These are phyloP conservation scores for Zygosaccharomyces sapae DNA, from an alignment of 1,139 yeast species.

Conservation along the genomic window DNA sequence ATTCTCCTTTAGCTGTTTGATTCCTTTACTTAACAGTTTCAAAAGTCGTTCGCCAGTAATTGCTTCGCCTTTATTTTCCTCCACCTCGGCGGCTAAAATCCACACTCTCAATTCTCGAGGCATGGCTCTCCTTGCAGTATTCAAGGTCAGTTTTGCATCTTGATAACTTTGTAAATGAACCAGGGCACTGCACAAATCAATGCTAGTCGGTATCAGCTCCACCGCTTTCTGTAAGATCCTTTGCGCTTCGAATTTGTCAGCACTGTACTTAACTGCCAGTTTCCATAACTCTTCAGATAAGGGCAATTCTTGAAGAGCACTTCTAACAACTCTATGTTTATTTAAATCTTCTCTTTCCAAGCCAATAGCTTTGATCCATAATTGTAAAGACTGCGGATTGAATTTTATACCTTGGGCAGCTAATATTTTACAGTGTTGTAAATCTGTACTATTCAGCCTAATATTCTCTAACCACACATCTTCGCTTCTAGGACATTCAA, in stretches of 20 bases:
- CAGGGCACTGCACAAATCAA: slow-evolving; percentile 61
- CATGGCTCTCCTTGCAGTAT: slow-evolving; percentile 55
- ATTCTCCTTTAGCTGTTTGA: slow-evolving; percentile 44
- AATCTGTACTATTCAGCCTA: slow-evolving; percentile 54
- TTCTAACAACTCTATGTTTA: slow-evolving; percentile 56
- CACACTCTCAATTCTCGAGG: slow-evolving; percentile 56
- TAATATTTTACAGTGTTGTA: slow-evolving; percentile 48
- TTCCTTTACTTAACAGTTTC: slow-evolving; percentile 50
- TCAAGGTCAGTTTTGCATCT: slow-evolving; percentile 51
- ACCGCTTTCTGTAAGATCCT: slow-evolving; percentile 64
- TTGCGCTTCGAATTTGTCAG: slow-evolving; percentile 45
- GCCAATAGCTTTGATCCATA: slow-evolving; percentile 72
- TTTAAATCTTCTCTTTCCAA: slow-evolving; percentile 56
- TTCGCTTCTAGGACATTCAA: slow-evolving; percentile 58
- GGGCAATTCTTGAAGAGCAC: slow-evolving; percentile 55
- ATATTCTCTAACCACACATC: slow-evolving; percentile 82
- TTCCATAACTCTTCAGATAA: slow-evolving; percentile 49
- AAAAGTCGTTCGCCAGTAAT: slow-evolving; percentile 42
- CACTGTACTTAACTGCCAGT: slow-evolving; percentile 47
- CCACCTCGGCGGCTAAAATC: slow-evolving; percentile 70
- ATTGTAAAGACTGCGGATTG: slow-evolving; percentile 50
- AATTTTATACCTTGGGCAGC: slow-evolving; percentile 63
- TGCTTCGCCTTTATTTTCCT: slow-evolving; percentile 49
- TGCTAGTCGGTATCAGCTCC: slow-evolving; percentile 60
- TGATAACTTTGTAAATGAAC: slow-evolving; percentile 42